Percentiles rank a stretch among this genome's conserved stretches.
phyloP scores from a whole-genome alignment of 2,329 filamentous ascomycete genomes.

The Anthostomella pinea region DNA sequence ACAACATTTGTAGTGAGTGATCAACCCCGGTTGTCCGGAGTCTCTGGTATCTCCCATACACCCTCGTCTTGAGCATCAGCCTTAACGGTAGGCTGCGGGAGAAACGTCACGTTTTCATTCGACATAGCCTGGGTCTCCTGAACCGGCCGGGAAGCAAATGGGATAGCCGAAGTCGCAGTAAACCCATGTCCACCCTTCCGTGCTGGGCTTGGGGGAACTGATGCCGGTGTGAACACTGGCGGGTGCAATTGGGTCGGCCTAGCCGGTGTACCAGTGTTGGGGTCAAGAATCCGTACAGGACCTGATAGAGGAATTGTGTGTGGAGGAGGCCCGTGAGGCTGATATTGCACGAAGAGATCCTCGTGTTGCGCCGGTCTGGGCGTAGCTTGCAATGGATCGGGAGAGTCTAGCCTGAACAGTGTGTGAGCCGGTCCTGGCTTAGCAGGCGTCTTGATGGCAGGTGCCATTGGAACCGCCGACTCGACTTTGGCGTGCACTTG shows the following conservation, averaged over 20 bases:
- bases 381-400: conserved; percentile 17
- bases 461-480: conserved; percentile 8
- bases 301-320: conserved; percentile 31
- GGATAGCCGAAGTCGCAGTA: conserved; percentile 25
- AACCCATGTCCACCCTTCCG: conserved; percentile 24
- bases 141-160: conserved; percentile 24
- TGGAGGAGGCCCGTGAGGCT: conserved; percentile 51
- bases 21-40: no score
- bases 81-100: no score
- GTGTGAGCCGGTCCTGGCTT: conserved; percentile 13
- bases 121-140: no score
- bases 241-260: conserved; percentile 4
- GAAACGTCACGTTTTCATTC: no score
- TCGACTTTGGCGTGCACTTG: conserved; percentile 5
- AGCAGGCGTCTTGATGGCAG: conserved; percentile 18
- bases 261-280: conserved; percentile 19
- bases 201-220: conserved; percentile 18
- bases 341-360: conserved; percentile 52
- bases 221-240: conserved; percentile 8
- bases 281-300: conserved; percentile 25
- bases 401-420: conserved; percentile 30
- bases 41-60: no score
- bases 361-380: conserved; percentile 17
- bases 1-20: no score
- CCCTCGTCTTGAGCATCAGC: no score